Evolutionary conservation across 1,284 basidiomycete species (phyloP).

Genomic region (Earliella scabrosa): DNA sequence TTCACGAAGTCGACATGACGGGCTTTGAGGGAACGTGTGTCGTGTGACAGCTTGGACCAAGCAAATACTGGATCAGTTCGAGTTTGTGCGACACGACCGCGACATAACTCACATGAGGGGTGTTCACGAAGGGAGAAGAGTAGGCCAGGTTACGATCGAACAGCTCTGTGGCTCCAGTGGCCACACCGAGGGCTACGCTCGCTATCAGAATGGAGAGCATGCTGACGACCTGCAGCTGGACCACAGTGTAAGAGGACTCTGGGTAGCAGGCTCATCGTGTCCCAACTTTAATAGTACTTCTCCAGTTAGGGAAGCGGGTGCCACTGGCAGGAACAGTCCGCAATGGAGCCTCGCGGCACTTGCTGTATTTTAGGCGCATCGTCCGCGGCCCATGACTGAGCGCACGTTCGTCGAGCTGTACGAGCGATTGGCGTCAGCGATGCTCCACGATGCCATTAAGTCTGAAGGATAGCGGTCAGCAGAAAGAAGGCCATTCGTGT

Average conservation of each 20-base stretch:
- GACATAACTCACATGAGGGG: conserved; percentile 40
- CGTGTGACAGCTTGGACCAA: conserved; percentile 41
- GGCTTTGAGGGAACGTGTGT: conserved; percentile 44
- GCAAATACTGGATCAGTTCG: not conserved
- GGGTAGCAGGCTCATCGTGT: not conserved
- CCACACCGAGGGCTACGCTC: conserved; percentile 13
- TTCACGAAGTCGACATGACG: conserved; percentile 42
- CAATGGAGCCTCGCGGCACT: not conserved
- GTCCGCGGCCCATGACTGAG: not conserved
- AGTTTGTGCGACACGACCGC: not conserved
- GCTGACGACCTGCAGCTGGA: too few relatives aligned
- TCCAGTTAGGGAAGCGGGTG: too few relatives aligned
- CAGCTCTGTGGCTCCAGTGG: conserved; percentile 34
- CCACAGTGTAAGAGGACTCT: too few relatives aligned
- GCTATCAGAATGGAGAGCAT: conserved; percentile 14
- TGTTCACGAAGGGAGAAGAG: conserved; percentile 49
- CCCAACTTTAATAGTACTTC: not conserved
- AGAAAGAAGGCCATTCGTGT: not conserved
- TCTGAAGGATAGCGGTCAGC: too few relatives aligned
- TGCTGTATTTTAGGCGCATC: not conserved
- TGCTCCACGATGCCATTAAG: not conserved
- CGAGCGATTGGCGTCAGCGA: conserved; percentile 2
- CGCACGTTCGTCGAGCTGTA: conserved; percentile 11
- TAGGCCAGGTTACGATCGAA: conserved; percentile 54
- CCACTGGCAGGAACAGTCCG: not conserved